Evolutionary conservation across 2,329 filamentous ascomycete species (phyloP).

Genomic region (Scopulariopsis brevicaulis): DNA sequence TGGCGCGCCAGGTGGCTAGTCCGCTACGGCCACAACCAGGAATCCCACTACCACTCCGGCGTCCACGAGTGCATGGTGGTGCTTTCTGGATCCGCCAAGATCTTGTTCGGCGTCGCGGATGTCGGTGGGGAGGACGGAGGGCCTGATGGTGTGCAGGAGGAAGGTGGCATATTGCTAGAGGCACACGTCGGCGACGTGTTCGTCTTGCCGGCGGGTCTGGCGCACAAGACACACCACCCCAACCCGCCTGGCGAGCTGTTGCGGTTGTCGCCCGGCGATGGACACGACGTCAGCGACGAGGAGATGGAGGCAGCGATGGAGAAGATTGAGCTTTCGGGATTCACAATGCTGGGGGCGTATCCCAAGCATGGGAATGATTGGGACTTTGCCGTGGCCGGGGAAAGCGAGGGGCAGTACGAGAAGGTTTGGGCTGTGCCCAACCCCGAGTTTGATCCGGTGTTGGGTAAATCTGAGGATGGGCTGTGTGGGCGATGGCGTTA

Average conservation of each 20-base stretch:
- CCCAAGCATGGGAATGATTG: background rate
- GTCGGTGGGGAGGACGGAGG: conserved; percentile 23
- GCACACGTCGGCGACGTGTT: conserved; percentile 45
- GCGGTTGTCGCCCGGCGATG: conserved; percentile 31
- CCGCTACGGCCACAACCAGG: conserved; percentile 41
- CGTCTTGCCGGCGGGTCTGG: conserved; percentile 41
- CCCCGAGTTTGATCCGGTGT: conserved; percentile 3
- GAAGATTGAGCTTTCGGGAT: conserved; percentile 17
- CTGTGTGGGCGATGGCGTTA: background rate
- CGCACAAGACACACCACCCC: conserved; percentile 40
- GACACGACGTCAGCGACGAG: conserved; percentile 19
- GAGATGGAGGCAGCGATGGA: conserved; percentile 21
- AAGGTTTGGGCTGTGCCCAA: conserved; percentile 1
- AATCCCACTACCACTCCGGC: conserved; percentile 43
- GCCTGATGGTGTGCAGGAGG: conserved; percentile 28
- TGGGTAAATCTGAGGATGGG: background rate
- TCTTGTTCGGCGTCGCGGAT: conserved; percentile 44
- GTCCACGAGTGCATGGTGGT: conserved; percentile 49
- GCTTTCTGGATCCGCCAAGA: conserved; percentile 36
- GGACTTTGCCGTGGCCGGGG: conserved; percentile 5
- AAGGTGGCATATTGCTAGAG: conserved; percentile 33
- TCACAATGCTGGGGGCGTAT: conserved; percentile 9
- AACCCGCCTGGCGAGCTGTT: conserved; percentile 17
- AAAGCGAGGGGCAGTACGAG: conserved; percentile 1
- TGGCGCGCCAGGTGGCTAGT: conserved; percentile 46